Evolutionary conservation across 805 yeast species (phyloP).

Genomic region (Nakazawaea wyomingensis): DNA sequence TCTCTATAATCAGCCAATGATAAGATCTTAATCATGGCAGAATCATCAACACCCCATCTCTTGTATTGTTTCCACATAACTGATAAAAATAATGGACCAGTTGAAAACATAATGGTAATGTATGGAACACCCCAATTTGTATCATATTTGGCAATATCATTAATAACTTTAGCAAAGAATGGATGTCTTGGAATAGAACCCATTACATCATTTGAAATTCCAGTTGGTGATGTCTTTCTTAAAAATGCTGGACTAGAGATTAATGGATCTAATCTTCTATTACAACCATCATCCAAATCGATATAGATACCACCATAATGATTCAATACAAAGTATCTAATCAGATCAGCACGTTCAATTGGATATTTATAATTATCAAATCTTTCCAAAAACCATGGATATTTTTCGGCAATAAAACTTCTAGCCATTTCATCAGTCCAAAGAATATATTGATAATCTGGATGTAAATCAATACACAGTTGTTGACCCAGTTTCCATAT

Average conservation of each 20-base stretch:
- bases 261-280: conserved; percentile 71
- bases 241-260: conserved; percentile 81
- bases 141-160: conserved; percentile 56
- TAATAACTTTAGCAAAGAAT: conserved; percentile 67
- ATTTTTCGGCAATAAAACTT: conserved; percentile 71
- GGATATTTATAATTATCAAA: conserved; percentile 77
- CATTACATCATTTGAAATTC: conserved; percentile 90
- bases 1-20: conserved; percentile 70
- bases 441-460: conserved; percentile 79
- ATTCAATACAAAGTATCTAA: conserved; percentile 75
- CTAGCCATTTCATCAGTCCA: conserved; percentile 89
- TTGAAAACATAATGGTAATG: conserved; percentile 86
- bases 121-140: conserved; percentile 82
- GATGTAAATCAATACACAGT: conserved; percentile 71
- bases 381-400: conserved; percentile 80
- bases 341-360: conserved; percentile 86
- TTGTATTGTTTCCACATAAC: conserved; percentile 86
- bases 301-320: conserved; percentile 89
- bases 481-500: conserved; percentile 77
- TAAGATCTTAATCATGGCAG: conserved; percentile 59
- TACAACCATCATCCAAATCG: conserved; percentile 88
- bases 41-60: conserved; percentile 55
- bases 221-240: conserved; percentile 83
- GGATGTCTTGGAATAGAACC: conserved; percentile 86
- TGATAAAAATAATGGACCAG: conserved; percentile 85